A percentile compares a stretch with the other conserved stretches of the same genome.
Conservation (phyloP, 108 stramenopile genomes). For the Skeletonema tropicum region DNA sequence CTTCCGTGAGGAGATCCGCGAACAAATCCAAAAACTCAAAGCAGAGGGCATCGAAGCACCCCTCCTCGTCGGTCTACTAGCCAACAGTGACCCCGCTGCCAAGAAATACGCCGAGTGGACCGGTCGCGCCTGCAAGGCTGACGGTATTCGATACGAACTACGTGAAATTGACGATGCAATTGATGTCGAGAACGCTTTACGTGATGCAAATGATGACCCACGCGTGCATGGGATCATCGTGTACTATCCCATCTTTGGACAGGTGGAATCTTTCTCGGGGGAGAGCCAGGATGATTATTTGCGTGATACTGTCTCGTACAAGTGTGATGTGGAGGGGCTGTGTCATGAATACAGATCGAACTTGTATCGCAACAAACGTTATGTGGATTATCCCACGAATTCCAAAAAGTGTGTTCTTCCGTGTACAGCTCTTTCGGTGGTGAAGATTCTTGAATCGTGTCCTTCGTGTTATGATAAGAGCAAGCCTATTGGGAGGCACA, state of each 20-base stretch:
- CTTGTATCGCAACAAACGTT: slow-evolving; percentile 93
- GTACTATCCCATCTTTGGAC: slow-evolving; percentile 98
- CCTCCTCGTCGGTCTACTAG: slow-evolving; percentile 92
- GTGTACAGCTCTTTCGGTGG: slow-evolving; percentile 92
- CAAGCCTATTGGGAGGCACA: slow-evolving; percentile 69
- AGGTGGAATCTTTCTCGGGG: slow-evolving; percentile 92
- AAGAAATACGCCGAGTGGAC: slow-evolving; percentile 97
- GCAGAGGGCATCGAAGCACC: slow-evolving; percentile 81
- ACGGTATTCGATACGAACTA: slow-evolving; percentile 96
- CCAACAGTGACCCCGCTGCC: slow-evolving; percentile 92
- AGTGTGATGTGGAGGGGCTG: slow-evolving; percentile 97
- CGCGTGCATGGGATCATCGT: slow-evolving; percentile 97
- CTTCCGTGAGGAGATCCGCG: slow-evolving; percentile 90
- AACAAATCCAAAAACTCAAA: slow-evolving; percentile 71
- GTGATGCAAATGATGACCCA: slow-evolving; percentile 93
- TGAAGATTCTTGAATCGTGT: slow-evolving; percentile 91
- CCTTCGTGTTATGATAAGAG: slow-evolving; percentile 69
- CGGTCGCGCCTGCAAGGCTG: slow-evolving; percentile 84
- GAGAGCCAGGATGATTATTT: slow-evolving; percentile 96
- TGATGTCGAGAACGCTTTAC: slow-evolving; percentile 88
- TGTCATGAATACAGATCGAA: slow-evolving; percentile 93
- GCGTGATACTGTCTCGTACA: slow-evolving; percentile 88
- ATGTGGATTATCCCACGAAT: slow-evolving; percentile 72
- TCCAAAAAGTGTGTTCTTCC: slow-evolving; percentile 92
- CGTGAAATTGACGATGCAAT: slow-evolving; percentile 74